Evolutionary conservation across 257 asterid genomes (phyloP).

Genomic region (Solanum tarijense): DNA sequence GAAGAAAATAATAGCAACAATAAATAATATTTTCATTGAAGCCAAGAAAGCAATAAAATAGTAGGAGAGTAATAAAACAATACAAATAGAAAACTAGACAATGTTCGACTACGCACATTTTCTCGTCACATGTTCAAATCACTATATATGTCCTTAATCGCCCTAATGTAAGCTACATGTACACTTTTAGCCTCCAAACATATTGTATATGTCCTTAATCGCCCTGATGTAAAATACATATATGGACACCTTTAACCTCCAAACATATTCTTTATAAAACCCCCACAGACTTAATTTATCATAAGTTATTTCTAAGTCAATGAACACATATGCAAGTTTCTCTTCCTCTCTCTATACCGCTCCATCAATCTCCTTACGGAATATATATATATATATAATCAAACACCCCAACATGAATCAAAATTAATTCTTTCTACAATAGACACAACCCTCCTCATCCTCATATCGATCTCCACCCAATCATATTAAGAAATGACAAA

Average conservation of each 20-base stretch:
- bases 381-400: too few species aligned
- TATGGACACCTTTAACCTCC: not conserved
- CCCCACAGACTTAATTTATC: not conserved
- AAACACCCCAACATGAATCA: not conserved
- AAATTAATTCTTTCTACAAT: too few species aligned
- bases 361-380: not conserved
- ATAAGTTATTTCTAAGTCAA: not conserved
- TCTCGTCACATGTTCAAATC: too few species aligned
- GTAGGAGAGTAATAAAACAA: too few species aligned
- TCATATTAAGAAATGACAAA: not conserved
- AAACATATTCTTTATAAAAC: not conserved
- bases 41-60: too few species aligned
- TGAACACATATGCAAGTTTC: not conserved
- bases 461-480: not conserved
- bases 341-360: not conserved
- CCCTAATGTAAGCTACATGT: too few species aligned
- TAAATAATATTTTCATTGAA: not conserved
- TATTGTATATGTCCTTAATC: not conserved
- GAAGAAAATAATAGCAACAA: not conserved
- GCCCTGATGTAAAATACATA: not conserved
- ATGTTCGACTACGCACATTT: too few species aligned
- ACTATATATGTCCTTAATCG: too few species aligned
- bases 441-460: not conserved
- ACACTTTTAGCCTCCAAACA: not conserved
- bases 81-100: not conserved